Conservation (phyloP, 2,329 filamentous ascomycete genomes). For the Zymoseptoria pseudotritici region DNA sequence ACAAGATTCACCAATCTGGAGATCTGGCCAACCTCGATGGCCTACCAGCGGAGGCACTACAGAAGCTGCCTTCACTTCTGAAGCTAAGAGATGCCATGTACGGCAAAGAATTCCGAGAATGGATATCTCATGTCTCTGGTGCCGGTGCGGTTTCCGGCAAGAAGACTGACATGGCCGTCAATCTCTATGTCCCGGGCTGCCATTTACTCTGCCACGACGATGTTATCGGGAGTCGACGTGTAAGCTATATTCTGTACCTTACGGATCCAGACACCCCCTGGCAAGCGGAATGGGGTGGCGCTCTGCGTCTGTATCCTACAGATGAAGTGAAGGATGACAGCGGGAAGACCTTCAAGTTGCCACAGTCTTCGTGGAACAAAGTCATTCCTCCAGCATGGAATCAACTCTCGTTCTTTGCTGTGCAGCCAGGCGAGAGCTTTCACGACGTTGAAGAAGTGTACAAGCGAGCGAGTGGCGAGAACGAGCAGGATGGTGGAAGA, state of each 20-base stretch:
- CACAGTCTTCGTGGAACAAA: constrained; percentile 68
- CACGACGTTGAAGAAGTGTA: constrained; percentile 99
- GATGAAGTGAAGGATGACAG: constrained; percentile 55
- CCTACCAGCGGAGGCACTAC: constrained; percentile 75
- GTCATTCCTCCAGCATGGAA: constrained; percentile 93
- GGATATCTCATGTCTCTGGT: constrained; percentile 76
- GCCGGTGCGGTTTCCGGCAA: constrained; percentile 80
- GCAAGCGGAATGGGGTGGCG: constrained; percentile 88
- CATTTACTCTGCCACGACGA: constrained; percentile 96
- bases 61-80: constrained; percentile 81
- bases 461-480: constrained; percentile 52
- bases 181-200: constrained; percentile 93
- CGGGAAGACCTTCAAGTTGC: constrained; percentile 67
- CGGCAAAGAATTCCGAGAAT: constrained; percentile 80
- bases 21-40: constrained; percentile 96
- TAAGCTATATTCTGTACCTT: constrained; percentile 96
- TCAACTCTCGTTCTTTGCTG: constrained; percentile 95
- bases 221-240: constrained; percentile 90
- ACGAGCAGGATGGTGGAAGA: constrained; percentile 62
- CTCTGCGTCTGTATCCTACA: constrained; percentile 76
- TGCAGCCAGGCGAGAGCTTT: constrained; percentile 97
- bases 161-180: constrained; percentile 99
- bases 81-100: constrained; percentile 91
- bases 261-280: constrained; percentile 86
- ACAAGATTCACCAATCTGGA: constrained; percentile 98